Base-by-base conservation (phyloP, 768 basidiomycete species). In the Podaxis rugospora region DNA sequence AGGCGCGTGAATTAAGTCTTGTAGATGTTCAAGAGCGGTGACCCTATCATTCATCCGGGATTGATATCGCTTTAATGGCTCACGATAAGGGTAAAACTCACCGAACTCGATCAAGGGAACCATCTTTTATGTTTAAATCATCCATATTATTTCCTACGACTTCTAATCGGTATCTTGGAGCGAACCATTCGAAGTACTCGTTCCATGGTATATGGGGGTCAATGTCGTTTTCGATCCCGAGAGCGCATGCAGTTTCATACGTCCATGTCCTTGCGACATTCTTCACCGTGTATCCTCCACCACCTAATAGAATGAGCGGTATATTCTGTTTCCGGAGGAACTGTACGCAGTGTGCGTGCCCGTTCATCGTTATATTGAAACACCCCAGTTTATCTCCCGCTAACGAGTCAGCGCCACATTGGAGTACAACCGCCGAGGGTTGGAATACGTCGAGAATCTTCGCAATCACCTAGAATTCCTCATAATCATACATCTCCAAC, bases 101-200 rank as follows among this genome's bases (percentile, higher is more conserved):
- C 88, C 89, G 83, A 57, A 95, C 88, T 66, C 80, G 80, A 60
- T 96, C 88, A 36, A 98, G 74, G 28, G 91, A 90, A 9, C 84
- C 84, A 66, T 95, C 90, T 64, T 82, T 84, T 62, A 88, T 73
- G 70, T 98, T 99, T 67, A 92, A 75, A 68, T 98, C 93, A 63
- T 97, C 95, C 90, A 96, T 93, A 69, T 98, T 98, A 68, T 90
- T 98, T 64, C 84, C 81, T 25, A 86, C 81, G 1, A 99, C 95
- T 68, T 98, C 95, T 39, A 99, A 79, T 63, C 95, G 81, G 74
- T 95, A 99, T 63, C 95, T 79, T 14, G 96, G 96, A 0, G 95
- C 97, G 71, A 95, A 98, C 88, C 95, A 99, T 72, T 98, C 96
- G 70, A 98, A 92, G 71, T 94, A 96, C 66, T 88, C 84, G 72